Evolutionary conservation across 208 protist species (phyloP).

Genomic region (Acanthamoeba healyi): DNA sequence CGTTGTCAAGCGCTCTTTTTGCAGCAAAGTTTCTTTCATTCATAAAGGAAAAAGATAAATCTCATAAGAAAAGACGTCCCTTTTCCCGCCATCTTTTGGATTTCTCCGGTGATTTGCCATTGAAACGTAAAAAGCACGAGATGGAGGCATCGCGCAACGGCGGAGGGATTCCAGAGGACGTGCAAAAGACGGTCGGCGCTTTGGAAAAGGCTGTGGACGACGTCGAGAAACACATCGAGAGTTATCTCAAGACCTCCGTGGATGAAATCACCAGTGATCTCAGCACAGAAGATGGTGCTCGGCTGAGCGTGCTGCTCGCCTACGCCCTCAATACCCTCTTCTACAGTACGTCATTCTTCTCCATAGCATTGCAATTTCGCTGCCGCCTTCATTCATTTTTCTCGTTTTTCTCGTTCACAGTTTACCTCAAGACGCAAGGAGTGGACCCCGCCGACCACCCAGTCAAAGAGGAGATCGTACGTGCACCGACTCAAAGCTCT

Average conservation of each 20-base stretch:
- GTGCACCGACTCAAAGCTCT: too few species aligned
- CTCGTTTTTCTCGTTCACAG: neutral
- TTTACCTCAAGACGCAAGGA: conserved; percentile 35
- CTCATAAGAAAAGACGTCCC: too few species aligned
- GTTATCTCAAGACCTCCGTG: neutral
- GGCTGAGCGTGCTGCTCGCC: neutral
- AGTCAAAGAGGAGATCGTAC: conserved; percentile 19
- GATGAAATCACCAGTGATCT: conserved; percentile 8
- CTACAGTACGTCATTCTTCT: neutral
- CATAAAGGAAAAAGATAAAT: too few species aligned
- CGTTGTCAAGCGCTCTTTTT: too few species aligned
- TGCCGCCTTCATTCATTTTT: too few species aligned
- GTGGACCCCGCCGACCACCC: neutral
- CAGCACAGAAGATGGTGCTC: neutral
- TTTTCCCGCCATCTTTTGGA: too few species aligned
- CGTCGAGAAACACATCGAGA: conserved; percentile 14
- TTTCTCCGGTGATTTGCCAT: too few species aligned
- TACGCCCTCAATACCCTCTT: conserved; percentile 36
- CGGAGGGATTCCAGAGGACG: neutral
- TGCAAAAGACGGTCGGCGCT: neutral
- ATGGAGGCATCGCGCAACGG: neutral
- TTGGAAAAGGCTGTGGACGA: neutral
- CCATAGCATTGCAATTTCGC: neutral
- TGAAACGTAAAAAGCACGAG: too few species aligned
- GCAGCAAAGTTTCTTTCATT: too few species aligned